Base-by-base conservation (phyloP, 2,329 filamentous ascomycete species). In the Hymenoscyphus fructigenus region DNA sequence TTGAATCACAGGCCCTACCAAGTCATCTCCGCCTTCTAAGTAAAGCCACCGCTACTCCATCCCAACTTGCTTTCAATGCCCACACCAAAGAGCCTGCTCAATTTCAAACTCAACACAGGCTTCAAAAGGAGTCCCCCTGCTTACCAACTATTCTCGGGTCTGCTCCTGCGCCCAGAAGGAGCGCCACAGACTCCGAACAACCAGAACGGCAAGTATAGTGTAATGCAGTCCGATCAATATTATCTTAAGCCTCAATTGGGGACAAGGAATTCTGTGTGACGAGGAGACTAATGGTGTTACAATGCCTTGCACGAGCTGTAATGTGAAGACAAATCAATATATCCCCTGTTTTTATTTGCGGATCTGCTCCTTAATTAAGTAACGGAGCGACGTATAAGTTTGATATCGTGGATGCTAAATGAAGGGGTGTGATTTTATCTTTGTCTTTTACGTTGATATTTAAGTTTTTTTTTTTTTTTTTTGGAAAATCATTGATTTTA, bases 271-370 rank as follows among this genome's bases (percentile, higher is more conserved):
- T 41, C 57, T 41, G 15, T 59, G 36, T 41, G 32, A 41, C n/a
- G 15, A 29, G 20, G 28, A 53, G 34, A 4, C 28, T 23, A 32
- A 60, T 41, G 36, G 29, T 32, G n/a, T n/a, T 29, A 60, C 59
- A 53, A 53, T 53, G n/a, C n/a, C 59, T 38, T 29, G 41, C 59
- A 12, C 59, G 59, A 53, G 38, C 47, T n/a, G 59, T 23, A n/a
- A 53, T 17, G n/a, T 60, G 59, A 15, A 60, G 20, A 47, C 5
- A n/a, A 28, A 6, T 60, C 32, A 38, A 17, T 2, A 15, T 41
- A 14, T 50, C 2, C 20, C 17, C 29, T 1, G 59, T 53, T 7
- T 26, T 17, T 20, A 53, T 32, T 34, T 10, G 29, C 17, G 14
- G 26, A 32, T 60, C 59, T 29, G 41, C 59, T 3, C 23, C 59